These are phyloP conservation scores for Penicillium corylophilum DNA, from an alignment of 2,329 filamentous ascomycete genomes.

Conservation along the genomic window DNA sequence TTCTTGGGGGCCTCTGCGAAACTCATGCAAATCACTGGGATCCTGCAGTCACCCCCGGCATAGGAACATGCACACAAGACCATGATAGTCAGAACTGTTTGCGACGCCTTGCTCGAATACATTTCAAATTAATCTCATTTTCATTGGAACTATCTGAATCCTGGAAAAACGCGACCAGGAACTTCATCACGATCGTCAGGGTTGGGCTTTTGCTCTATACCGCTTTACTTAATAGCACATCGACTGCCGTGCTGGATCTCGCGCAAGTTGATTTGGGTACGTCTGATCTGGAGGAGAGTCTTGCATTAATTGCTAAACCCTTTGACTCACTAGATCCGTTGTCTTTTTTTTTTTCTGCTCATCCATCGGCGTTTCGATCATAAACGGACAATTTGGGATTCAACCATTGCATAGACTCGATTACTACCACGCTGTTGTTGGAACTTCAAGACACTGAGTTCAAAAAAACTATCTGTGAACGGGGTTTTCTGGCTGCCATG, in stretches of 20 bases:
- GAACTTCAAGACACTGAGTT: background rate
- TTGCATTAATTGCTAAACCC: background rate
- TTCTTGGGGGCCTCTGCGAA: conserved; percentile 14
- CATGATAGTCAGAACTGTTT: conserved; percentile 26
- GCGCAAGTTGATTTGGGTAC: background rate
- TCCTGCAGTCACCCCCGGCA: conserved; percentile 29
- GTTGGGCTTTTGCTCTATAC: background rate
- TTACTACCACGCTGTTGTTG: background rate
- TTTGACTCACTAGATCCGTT: background rate
- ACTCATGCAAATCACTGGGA: conserved; percentile 25
- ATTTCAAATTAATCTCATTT: conserved; percentile 5
- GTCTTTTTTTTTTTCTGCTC: background rate
- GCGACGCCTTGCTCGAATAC: conserved; percentile 25
- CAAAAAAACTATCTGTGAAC: no score
- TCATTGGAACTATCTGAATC: background rate
- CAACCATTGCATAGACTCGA: background rate
- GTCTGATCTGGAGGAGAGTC: background rate
- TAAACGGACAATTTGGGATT: background rate
- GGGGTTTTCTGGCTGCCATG: conserved; percentile 7
- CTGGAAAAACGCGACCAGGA: background rate
- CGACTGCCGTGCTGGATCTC: background rate
- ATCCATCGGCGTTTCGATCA: background rate
- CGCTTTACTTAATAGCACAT: background rate
- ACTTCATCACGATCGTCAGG: background rate
- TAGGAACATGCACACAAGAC: conserved; percentile 26